phyloP scores from a whole-genome alignment of 257 asterid genomes.

The Plantago ovata region DNA sequence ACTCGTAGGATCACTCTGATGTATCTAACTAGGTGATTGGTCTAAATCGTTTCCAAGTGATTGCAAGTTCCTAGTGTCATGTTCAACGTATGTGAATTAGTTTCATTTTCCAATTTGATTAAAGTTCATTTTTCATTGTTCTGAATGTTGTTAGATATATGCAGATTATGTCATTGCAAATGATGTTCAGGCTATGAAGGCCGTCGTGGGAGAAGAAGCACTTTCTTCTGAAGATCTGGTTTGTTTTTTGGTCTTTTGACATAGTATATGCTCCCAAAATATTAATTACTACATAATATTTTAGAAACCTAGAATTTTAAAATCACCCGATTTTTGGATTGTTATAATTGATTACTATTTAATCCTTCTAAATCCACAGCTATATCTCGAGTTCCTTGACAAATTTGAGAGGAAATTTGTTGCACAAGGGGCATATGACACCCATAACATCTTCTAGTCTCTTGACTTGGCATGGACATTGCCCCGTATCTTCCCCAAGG shows the following conservation, averaged over 20 bases:
- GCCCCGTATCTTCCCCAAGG: slow-evolving; percentile 94
- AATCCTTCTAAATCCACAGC: slow-evolving; percentile 30
- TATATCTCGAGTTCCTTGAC: slow-evolving; percentile 76
- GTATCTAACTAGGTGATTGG: slow-evolving; percentile 82
- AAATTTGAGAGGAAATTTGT: slow-evolving; percentile 85
- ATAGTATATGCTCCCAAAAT: too few species aligned
- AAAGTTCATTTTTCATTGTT: too few species aligned
- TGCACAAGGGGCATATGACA: slow-evolving; percentile 77
- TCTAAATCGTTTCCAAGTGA: slow-evolving; percentile 2
- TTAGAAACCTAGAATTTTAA: not conserved
- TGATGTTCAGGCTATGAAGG: slow-evolving; percentile 89
- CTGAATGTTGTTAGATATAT: too few species aligned
- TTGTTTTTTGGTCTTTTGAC: slow-evolving; percentile 9
- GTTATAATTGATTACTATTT: slow-evolving; percentile 11
- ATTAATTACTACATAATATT: too few species aligned
- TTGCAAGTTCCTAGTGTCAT: not conserved
- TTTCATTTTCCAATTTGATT: slow-evolving; percentile 16
- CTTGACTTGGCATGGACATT: slow-evolving; percentile 98
- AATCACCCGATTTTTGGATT: too few species aligned
- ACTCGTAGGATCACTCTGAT: slow-evolving; percentile 94
- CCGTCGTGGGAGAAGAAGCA: slow-evolving; percentile 90
- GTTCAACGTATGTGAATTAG: not conserved
- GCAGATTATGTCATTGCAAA: slow-evolving; percentile 84
- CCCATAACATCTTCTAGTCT: slow-evolving; percentile 87
- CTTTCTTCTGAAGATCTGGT: slow-evolving; percentile 88